Percentiles rank a stretch among this genome's conserved stretches.
These are phyloP conservation scores for Conticribra weissflogii DNA, from an alignment of 108 stramenopile genomes.

Conservation along the genomic window DNA sequence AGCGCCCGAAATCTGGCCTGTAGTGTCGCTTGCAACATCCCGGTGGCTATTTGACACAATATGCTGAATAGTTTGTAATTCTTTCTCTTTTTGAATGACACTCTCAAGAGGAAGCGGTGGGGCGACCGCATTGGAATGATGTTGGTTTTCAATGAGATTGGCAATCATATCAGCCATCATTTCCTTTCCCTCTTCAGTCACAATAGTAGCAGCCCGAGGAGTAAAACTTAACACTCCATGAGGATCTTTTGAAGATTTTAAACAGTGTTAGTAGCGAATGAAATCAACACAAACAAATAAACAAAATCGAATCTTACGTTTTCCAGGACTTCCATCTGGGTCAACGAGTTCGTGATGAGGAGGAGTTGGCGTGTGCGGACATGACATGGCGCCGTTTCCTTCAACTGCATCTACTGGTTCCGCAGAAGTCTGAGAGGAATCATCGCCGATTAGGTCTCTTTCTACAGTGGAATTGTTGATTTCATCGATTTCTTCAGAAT, in stretches of 20 bases:
- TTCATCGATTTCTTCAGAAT: no score
- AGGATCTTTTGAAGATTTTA: constrained; percentile 4
- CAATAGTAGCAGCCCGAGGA: constrained; percentile 28
- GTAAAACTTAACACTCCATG: constrained; percentile 40
- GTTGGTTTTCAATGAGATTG: constrained; percentile 33
- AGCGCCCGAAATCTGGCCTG: no score
- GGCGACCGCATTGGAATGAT: constrained; percentile 18
- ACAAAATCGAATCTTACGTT: constrained; percentile 18
- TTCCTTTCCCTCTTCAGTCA: constrained; percentile 46
- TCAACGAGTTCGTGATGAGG: neutral
- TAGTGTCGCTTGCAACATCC: no score
- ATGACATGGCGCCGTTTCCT: neutral
- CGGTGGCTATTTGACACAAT: no score
- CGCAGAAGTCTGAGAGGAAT: constrained; percentile 39
- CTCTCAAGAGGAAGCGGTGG: constrained; percentile 8
- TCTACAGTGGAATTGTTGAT: neutral
- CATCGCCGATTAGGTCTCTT: neutral
- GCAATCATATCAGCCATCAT: constrained; percentile 58
- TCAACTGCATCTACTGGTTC: constrained; percentile 9
- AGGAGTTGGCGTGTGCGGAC: constrained; percentile 8
- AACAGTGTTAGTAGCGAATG: neutral
- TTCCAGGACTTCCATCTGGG: constrained; percentile 5
- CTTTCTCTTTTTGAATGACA: no score
- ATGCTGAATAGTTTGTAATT: no score
- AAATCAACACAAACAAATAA: neutral